Percentiles rank a stretch among this genome's conserved stretches.
Evolutionary conservation across 208 protist species (phyloP).

Genomic region (Strigomonas galati): DNA sequence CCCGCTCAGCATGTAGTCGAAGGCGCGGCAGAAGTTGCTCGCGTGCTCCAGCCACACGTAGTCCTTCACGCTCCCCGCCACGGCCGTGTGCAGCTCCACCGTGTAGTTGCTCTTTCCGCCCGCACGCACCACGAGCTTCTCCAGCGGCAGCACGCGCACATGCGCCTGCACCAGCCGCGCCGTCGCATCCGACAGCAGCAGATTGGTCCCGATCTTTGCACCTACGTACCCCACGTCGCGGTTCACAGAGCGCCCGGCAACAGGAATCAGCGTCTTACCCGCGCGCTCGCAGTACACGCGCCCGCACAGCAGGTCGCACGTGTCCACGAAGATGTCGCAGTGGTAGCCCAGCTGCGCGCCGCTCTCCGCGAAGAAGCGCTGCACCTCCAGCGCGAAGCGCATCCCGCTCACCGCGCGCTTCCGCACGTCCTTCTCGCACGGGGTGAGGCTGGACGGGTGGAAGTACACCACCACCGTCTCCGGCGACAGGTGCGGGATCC

Average conservation of each 20-base stretch:
- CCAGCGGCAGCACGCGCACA: conserved; percentile 22
- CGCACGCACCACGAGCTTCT: conserved; percentile 10
- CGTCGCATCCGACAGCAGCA: conserved; percentile 17
- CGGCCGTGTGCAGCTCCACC: conserved; percentile 25
- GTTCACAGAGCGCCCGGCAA: background rate
- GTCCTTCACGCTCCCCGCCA: conserved; percentile 11
- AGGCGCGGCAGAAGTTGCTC: conserved; percentile 16
- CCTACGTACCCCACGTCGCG: background rate
- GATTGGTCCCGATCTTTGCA: background rate
- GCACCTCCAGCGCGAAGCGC: background rate
- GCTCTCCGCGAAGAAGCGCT: background rate
- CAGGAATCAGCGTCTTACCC: background rate
- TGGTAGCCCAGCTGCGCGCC: background rate
- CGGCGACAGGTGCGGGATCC: background rate
- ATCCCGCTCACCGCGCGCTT: background rate
- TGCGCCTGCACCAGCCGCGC: conserved; percentile 11
- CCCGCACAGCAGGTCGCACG: background rate
- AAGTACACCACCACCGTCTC: background rate
- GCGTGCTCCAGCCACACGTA: conserved; percentile 20
- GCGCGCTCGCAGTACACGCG: background rate
- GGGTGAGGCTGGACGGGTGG: background rate
- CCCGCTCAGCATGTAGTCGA: conserved; percentile 16
- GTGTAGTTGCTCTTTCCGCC: background rate
- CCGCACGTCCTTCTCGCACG: background rate
- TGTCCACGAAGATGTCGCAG: background rate